Evolutionary conservation across 1,139 yeast species (phyloP), one percentile per base, ranked within the genome.

Genomic region (Zhuliangozyma blackwelliae): DNA sequence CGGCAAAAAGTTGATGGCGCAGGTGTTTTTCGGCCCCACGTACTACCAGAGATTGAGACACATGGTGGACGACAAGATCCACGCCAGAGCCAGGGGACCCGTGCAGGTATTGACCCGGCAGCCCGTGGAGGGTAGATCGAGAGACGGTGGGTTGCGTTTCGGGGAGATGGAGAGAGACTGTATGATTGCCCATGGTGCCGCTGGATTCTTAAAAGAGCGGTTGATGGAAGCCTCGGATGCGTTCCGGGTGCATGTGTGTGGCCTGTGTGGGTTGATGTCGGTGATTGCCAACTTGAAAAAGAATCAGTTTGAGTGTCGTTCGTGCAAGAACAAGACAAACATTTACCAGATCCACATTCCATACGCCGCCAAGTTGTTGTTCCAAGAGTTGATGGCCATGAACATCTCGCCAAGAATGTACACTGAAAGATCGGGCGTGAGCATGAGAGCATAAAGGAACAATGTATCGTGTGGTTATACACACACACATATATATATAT

Each of bases 141-240:
- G 98, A 69, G 98, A 92, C 66, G 99, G 99, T 79, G 99, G 99
- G 51, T 74, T 92, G 61, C 89, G 99, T 67, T 94, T 92, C 77
- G 99, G 99, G 59, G 99, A 92, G 69, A 92, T 92, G 99, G 99
- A 92, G 68, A 88, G 98, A 73, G 98, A 94, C 74, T 92, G 98
- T 84, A 92, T 94, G 96, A 92, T 92, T 74, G 98, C 98, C 5
- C 97, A 92, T 62, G 98, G 98, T 61, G 97, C 97, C 2, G 97
- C 98, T 2, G 95, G 97, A 7, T 92, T 92, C 72, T 76, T 92
- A 66, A 88, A 90, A 66, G 99, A 92, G 67, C 79, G 99, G 62
- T 74, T 92, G 61, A 90, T 92, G 97, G 98, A 92, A 63, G 97
- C 97, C 3, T 89, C 97, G 0, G 99, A 92, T 70, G 97, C 97